Base-by-base conservation (phyloP, 352 stramenopile genomes). In the Pythium grandisporangium region DNA sequence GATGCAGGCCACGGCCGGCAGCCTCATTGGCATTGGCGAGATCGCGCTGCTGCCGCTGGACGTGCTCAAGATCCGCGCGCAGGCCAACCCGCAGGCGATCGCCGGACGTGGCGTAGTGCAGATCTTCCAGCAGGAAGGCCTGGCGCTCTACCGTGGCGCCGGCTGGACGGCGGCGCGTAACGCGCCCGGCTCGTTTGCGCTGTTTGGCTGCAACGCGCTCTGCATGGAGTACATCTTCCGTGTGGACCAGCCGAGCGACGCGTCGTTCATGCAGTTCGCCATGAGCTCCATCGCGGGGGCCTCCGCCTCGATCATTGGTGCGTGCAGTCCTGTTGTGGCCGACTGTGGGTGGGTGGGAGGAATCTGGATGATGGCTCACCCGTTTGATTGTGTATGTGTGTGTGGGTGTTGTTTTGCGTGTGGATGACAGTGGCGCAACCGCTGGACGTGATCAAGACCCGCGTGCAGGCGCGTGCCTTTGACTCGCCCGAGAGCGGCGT, bases 41-140 rank as follows among this genome's bases (percentile, higher is more conserved):
- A 96, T 98, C 46, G 80, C 84, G 35, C 67, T 98, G 22, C 62
- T 98, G 48, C 93, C 93, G 16, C 70, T 98, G n/a, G 91, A 98
- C 55, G 85, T 96, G 54, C 81, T 98, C 50, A 98, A 98, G 74
- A 96, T 98, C 57, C 95, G 95, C 55, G 88, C 91, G 13, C 93
- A 98, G 63, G 97, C 91, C 48, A 95, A 96, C 68, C 93, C 93
- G 19, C 86, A 90, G 38, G 84, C 86, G 24, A 87, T 98, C 39
- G 75, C 75, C 25, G 89, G 90, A 43, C 84, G 93, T 32, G 91
- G 91, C 32, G 57, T 98, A 26, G 49, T 94, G 21, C 66, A 96
- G 54, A 97, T 98, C 56, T 93, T 97, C 71, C 61, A 71, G 47
- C 89, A 77, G 40, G 93, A 98, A 59, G 86, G 88, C 43, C 77